phyloP scores from a whole-genome alignment of 2,329 filamentous ascomycete genomes.

The Fusarium ambrosium region DNA sequence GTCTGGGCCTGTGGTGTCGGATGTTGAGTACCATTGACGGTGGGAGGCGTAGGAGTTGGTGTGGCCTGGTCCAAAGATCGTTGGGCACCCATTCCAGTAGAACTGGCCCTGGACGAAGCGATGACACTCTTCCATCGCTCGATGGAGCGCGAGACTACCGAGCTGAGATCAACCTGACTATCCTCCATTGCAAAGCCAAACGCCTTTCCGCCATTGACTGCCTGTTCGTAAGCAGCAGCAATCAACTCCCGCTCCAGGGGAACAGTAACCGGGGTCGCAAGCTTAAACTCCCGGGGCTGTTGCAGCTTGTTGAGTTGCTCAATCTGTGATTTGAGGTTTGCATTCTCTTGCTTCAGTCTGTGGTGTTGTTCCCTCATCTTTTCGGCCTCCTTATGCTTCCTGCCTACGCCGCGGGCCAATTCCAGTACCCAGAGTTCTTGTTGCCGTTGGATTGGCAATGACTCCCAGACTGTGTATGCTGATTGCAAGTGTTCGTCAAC shows the following conservation, averaged over 20 bases:
- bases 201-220: conserved; percentile 54
- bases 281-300: conserved; percentile 71
- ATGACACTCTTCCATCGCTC: conserved; percentile 74
- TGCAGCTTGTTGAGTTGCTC: conserved; percentile 71
- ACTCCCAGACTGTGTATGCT: conserved; percentile 82
- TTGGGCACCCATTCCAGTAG: conserved; percentile 64
- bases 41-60: conserved; percentile 35
- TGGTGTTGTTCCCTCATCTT: conserved; percentile 65
- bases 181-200: conserved; percentile 66
- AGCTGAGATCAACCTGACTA: conserved; percentile 64
- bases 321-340: conserved; percentile 69
- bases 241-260: conserved; percentile 65
- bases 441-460: conserved; percentile 68
- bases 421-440: conserved; percentile 73
- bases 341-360: conserved; percentile 67
- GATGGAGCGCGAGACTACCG: conserved; percentile 67
- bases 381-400: conserved; percentile 68
- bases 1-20: conserved; percentile 39
- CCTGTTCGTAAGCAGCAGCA: conserved; percentile 61
- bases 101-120: conserved; percentile 60
- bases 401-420: conserved; percentile 70
- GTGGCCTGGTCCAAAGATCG: conserved; percentile 59
- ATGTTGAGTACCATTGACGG: conserved; percentile 38
- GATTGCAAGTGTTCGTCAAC: conserved; percentile 82
- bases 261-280: conserved; percentile 65